Evolutionary conservation across 1,284 basidiomycete genomes (phyloP).

Genomic region (Chalciporus sp.): DNA sequence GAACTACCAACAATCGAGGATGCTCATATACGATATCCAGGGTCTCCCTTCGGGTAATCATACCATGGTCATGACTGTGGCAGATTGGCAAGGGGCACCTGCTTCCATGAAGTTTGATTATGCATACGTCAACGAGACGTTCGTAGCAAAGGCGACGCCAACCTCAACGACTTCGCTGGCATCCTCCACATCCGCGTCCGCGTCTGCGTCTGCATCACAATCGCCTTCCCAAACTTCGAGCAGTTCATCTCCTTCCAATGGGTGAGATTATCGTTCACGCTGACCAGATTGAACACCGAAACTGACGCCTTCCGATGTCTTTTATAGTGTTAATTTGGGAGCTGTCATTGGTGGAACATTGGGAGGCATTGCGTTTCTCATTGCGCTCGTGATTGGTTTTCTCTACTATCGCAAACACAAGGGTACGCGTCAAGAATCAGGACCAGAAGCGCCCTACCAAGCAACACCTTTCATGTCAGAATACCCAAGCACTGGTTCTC

Average conservation of each 20-base stretch:
- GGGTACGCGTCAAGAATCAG: neutral
- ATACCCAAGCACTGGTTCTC: neutral
- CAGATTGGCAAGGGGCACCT: conserved; percentile 20
- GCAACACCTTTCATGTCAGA: conserved; percentile 11
- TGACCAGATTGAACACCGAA: neutral
- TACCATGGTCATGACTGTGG: conserved; percentile 24
- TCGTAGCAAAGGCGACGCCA: conserved; percentile 9
- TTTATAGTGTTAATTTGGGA: conserved; percentile 16
- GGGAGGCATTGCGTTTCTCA: conserved; percentile 15
- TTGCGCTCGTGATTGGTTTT: conserved; percentile 5
- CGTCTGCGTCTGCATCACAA: no score
- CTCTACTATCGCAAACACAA: conserved; percentile 11
- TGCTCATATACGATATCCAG: conserved; percentile 20
- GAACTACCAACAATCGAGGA: conserved; percentile 24
- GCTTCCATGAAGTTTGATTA: conserved; percentile 33
- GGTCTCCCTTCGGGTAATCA: conserved; percentile 20
- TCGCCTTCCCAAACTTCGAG: conserved; percentile 2
- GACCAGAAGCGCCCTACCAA: neutral
- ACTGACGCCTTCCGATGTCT: conserved; percentile 4
- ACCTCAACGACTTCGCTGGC: conserved; percentile 4
- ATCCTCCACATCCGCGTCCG: conserved; percentile 12
- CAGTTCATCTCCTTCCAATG: conserved; percentile 1
- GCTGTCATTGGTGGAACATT: conserved; percentile 19
- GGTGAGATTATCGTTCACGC: conserved; percentile 9
- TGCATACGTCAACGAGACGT: conserved; percentile 26